Base-by-base conservation (phyloP, 306 rosid species). In the Medicago lupulina region DNA sequence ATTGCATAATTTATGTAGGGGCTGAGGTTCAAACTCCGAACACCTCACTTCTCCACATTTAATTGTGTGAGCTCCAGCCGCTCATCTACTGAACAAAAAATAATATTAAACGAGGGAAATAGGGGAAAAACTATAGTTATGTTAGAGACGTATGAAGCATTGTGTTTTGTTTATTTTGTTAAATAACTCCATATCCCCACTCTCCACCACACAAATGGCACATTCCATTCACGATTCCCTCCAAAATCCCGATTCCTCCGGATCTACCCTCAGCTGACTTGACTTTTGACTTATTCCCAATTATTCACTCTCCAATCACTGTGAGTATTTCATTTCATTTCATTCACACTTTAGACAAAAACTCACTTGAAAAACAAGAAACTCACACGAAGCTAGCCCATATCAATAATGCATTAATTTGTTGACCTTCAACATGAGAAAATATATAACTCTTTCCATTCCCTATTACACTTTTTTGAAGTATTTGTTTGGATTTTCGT, bases 191-290 rank as follows among this genome's bases (percentile, higher is more conserved):
- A 21, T 19, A 38, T 59, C 40, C 12, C 54, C 19, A 44, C 19
- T 9, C 71, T 46, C 31, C 3, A 55, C 59, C 82, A 38, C 67
- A 8, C 39, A 9, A 51, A 15, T 59, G 12, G 74, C 75, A 83
- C 79, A 83, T 83, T n/a, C 83, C 80, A 43, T 36, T 19, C 11
- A 74, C 41, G 80, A 82, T 73, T 73, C 82, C 72, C 58, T 28
- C 79, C 7, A 34, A 14, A 69, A 60, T 61, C 43, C 67, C 10
- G 66, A 74, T 67, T 43, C 74, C 68, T 44, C 7, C 36, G 2
- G 2, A 57, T 14, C 15, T 23, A 11, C n/a, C 62, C 31, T 58
- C 39, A 3, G 1, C 71, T 68, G 12, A 54, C 44, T 61, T 69
- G 41, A 75, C 74, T 59, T 11, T 31, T 54, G 61, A 54, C 61